These are phyloP conservation scores for Stenocarpella maydis DNA, from an alignment of 2,329 filamentous ascomycete genomes.

Conservation along the genomic window DNA sequence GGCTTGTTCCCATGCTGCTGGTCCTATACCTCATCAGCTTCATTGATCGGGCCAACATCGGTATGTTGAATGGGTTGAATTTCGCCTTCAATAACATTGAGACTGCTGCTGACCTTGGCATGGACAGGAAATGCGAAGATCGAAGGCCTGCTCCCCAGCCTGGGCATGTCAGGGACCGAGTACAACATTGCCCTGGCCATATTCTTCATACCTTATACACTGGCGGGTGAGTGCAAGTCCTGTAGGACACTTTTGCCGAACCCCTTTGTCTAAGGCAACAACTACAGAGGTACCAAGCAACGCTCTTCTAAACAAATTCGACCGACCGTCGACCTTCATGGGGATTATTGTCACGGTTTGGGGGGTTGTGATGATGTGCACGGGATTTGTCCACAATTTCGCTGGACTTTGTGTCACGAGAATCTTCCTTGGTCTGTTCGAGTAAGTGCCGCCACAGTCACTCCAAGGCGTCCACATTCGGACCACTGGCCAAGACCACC, in stretches of 20 bases:
- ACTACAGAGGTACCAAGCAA: conserved; percentile 50
- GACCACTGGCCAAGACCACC: no score
- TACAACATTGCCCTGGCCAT: conserved; percentile 54
- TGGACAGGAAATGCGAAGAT: conserved; percentile 56
- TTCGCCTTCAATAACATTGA: neutral
- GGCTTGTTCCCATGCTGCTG: neutral
- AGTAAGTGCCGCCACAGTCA: no score
- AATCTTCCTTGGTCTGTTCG: conserved; percentile 54
- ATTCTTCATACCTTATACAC: conserved; percentile 49
- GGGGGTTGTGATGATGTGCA: conserved; percentile 56
- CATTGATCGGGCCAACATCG: neutral
- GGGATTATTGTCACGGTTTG: conserved; percentile 52
- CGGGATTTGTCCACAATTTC: conserved; percentile 54
- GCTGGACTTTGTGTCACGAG: conserved; percentile 51
- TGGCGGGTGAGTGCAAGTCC: conserved; percentile 38
- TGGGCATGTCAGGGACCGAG: conserved; percentile 50
- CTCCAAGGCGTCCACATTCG: no score
- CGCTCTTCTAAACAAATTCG: conserved; percentile 49
- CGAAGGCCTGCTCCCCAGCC: conserved; percentile 51
- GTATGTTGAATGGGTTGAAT: neutral
- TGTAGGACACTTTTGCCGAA: neutral
- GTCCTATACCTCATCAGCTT: neutral
- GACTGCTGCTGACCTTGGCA: neutral
- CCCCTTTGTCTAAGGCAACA: neutral
- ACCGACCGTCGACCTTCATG: conserved; percentile 47